Evolutionary conservation across 2,329 filamentous ascomycete species (phyloP).

Genomic region (Monosporascus cannonballus): DNA sequence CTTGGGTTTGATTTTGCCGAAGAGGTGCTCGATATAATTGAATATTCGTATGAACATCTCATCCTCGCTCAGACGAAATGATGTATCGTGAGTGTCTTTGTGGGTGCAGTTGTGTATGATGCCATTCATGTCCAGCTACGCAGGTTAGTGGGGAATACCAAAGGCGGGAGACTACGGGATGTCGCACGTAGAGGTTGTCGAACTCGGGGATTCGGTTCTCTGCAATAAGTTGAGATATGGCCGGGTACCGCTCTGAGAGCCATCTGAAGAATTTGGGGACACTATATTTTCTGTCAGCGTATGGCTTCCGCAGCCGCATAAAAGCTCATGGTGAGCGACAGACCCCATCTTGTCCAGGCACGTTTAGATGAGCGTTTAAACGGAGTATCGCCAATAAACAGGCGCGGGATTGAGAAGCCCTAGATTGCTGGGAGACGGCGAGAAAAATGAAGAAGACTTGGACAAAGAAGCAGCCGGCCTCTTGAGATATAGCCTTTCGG

Average conservation of each 20-base stretch:
- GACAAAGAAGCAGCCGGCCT: not conserved
- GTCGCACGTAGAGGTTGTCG: conserved; percentile 80
- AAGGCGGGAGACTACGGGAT: conserved; percentile 9
- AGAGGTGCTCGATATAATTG: conserved; percentile 98
- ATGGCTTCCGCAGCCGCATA: not conserved
- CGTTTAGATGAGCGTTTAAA: not conserved
- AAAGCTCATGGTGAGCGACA: not conserved
- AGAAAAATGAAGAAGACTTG: not conserved
- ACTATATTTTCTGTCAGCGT: conserved; percentile 31
- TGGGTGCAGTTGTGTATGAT: conserved; percentile 99
- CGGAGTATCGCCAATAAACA: not conserved
- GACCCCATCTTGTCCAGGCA: not conserved
- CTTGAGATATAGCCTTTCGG: not conserved
- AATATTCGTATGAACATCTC: conserved; percentile 99
- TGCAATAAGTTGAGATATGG: conserved; percentile 96
- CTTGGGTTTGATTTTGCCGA: conserved; percentile 97
- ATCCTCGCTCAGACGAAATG: conserved; percentile 90
- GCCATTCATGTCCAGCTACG: conserved; percentile 89
- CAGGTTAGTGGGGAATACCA: conserved; percentile 20
- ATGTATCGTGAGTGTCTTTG: conserved; percentile 87
- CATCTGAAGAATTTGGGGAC: conserved; percentile 94
- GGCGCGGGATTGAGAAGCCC: not conserved
- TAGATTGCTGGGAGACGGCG: not conserved
- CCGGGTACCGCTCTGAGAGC: conserved; percentile 98
- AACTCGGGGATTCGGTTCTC: conserved; percentile 99